phyloP scores from a whole-genome alignment of 2,329 filamentous ascomycete genomes.

The Tolypocladium guangdongense region DNA sequence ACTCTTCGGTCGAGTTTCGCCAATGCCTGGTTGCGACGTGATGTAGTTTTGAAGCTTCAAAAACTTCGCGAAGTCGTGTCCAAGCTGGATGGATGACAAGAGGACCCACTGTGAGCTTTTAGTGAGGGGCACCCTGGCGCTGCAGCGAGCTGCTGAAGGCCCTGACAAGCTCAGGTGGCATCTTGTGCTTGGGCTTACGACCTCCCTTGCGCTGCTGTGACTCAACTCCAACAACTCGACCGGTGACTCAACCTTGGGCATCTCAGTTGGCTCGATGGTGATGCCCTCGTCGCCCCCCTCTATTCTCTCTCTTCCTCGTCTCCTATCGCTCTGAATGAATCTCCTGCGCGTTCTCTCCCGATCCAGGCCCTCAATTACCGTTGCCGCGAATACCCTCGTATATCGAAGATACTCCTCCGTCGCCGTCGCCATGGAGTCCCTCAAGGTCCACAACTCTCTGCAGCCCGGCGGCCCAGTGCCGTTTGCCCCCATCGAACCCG shows the following conservation, averaged over 20 bases:
- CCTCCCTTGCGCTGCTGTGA: conserved; percentile 2
- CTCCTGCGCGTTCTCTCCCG: conserved; percentile 19
- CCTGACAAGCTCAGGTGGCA: neutral
- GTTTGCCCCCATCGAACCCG: conserved; percentile 61
- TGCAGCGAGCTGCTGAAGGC: neutral
- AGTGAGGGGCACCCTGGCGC: neutral
- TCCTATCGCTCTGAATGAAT: conserved; percentile 21
- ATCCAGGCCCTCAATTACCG: conserved; percentile 15
- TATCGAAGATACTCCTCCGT: conserved; percentile 23
- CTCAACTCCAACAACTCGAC: conserved; percentile 4
- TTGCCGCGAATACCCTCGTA: conserved; percentile 14
- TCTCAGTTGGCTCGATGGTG: neutral
- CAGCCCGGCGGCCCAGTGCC: conserved; percentile 59
- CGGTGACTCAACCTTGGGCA: neutral
- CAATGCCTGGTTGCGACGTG: neutral
- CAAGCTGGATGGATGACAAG: neutral
- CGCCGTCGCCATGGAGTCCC: conserved; percentile 35
- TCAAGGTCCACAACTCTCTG: conserved; percentile 74
- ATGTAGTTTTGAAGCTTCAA: neutral
- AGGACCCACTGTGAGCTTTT: neutral
- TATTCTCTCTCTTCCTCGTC: conserved; percentile 4
- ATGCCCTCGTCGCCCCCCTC: conserved; percentile 8
- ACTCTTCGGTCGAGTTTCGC: neutral
- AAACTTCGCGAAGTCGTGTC: neutral
- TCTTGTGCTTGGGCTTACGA: neutral